Evolutionary conservation across 352 stramenopile genomes (phyloP).

Genomic region (Phytophthora pluvialis): DNA sequence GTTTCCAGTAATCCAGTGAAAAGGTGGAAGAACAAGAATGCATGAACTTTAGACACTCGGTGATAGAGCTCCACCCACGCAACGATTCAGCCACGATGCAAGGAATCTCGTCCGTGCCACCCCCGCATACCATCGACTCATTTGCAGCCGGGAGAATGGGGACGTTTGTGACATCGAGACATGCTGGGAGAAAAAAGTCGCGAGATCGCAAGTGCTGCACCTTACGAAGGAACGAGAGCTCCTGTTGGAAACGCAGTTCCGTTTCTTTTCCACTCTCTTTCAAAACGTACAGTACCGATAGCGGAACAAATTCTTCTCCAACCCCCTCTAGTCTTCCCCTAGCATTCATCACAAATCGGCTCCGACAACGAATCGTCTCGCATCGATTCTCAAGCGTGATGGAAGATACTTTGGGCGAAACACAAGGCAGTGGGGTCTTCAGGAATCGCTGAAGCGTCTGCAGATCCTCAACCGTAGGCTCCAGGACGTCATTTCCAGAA

Average conservation of each 20-base stretch:
- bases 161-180: constrained; percentile 8
- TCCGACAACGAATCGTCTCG: constrained; percentile 8
- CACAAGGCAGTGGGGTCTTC: constrained; percentile 12
- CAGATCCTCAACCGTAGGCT: constrained; percentile 3
- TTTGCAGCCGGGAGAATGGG: constrained; percentile 26
- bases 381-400: constrained; percentile 18
- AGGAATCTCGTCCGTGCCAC: constrained; percentile 11
- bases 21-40: constrained; percentile 8
- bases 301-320: constrained; percentile 1
- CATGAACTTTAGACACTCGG: constrained; percentile 31
- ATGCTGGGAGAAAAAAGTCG: constrained; percentile 32
- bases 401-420: constrained; percentile 6
- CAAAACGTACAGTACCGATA: constrained; percentile 30
- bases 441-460: constrained; percentile 32
- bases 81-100: constrained; percentile 43
- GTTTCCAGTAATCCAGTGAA: constrained; percentile 30
- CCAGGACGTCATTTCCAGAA: not conserved
- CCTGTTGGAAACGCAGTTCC: constrained; percentile 24
- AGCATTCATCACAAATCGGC: constrained; percentile 30
- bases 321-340: constrained; percentile 8
- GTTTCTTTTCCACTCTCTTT: constrained; percentile 2
- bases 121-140: not conserved
- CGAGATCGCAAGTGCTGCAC: constrained; percentile 26
- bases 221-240: constrained; percentile 34
- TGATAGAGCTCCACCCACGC: constrained; percentile 33